Percentiles rank a stretch among this genome's conserved stretches.
Evolutionary conservation across 2,329 filamentous ascomycete genomes (phyloP).

Genomic region (Penicillium sp.): DNA sequence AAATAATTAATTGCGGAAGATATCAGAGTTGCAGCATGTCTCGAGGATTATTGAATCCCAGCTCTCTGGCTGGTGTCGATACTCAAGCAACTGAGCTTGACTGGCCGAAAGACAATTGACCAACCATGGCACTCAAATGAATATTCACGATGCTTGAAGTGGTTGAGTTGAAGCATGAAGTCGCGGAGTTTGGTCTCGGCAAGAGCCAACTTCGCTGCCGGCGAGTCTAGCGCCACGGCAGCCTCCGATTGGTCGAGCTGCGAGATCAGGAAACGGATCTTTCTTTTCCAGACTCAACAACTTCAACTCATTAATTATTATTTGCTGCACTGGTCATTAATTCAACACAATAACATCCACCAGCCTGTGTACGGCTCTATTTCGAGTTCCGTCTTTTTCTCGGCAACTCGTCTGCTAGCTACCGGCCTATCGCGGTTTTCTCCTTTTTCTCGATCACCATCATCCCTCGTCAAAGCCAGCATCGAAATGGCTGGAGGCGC

Average conservation of each 20-base stretch:
- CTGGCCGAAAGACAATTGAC: background rate
- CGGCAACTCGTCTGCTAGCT: background rate
- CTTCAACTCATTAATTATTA: background rate
- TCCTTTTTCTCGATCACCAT: background rate
- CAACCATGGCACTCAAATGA: background rate
- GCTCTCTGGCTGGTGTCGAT: background rate
- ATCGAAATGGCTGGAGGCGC: slow-evolving; percentile 74
- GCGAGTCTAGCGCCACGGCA: background rate
- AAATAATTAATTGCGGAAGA: background rate
- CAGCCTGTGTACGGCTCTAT: background rate
- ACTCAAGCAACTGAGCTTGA: background rate
- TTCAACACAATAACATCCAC: background rate
- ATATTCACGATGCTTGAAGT: background rate
- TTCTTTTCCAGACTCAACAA: slow-evolving; percentile 1
- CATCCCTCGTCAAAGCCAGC: background rate
- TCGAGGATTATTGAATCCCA: background rate
- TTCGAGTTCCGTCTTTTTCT: background rate
- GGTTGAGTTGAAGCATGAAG: background rate
- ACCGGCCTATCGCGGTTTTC: background rate
- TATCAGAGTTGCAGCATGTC: background rate
- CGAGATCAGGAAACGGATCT: slow-evolving; percentile 16
- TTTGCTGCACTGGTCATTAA: too few relatives aligned
- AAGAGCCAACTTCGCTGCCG: background rate
- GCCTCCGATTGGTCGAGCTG: slow-evolving; percentile 2
- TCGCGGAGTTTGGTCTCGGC: background rate